A percentile compares a stretch with the other conserved stretches of the same genome.
phyloP scores from a whole-genome alignment of 2,329 filamentous ascomycete genomes.

The Alternaria panax region DNA sequence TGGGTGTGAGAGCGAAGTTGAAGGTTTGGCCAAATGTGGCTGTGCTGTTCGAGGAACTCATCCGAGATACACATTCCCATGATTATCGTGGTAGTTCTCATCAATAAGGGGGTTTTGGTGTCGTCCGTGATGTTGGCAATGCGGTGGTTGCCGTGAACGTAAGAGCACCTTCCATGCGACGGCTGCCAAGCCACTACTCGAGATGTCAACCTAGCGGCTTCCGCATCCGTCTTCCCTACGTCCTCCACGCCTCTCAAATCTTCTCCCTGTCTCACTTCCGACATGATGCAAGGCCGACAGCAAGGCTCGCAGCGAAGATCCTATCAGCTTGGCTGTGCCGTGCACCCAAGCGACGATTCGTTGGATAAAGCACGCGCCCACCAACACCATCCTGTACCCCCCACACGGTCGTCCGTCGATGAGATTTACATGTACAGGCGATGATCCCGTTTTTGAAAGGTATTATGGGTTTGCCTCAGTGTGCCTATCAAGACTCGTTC shows the following conservation, averaged over 20 bases:
- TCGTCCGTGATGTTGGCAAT: no score
- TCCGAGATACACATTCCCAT: no score
- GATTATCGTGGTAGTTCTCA: no score
- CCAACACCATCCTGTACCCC: background rate
- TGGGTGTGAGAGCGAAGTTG: no score
- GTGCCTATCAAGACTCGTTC: background rate
- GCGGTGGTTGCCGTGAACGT: background rate
- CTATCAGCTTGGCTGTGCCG: background rate
- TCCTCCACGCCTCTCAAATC: background rate
- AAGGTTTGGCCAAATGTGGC: no score
- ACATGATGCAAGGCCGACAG: background rate
- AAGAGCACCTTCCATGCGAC: background rate
- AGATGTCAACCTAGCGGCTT: fast-evolving
- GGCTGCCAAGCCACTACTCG: background rate
- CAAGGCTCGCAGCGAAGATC: background rate
- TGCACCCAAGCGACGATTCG: background rate
- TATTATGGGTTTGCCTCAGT: background rate
- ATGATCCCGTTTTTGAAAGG: background rate
- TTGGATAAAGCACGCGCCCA: background rate
- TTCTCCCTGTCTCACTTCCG: background rate
- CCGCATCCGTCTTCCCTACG: background rate
- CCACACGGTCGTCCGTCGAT: background rate
- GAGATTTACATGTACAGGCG: background rate
- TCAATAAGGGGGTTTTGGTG: no score
- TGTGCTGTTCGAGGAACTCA: no score